Evolutionary conservation across 495 filamentous ascomycete genomes (phyloP), one percentile per base, ranked within the genome.

Genomic region (Mytilinidion resinicola): DNA sequence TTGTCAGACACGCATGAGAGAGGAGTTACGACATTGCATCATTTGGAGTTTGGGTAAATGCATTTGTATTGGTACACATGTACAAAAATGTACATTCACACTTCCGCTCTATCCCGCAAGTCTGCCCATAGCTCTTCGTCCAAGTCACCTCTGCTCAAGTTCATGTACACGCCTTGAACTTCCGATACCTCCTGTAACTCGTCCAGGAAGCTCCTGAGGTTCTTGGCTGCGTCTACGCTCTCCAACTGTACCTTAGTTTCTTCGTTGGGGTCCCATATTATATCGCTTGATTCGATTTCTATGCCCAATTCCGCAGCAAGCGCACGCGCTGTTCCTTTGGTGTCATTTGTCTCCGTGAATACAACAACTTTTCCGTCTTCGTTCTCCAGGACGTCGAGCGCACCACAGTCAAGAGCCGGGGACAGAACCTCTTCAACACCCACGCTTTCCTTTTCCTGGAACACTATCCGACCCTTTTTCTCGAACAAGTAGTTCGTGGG

Each of bases 401-500:
- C 90, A 12, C 90, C 91, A 17, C 85, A 85, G 57, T 99, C 91
- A 41, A 97, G 82, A 7, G 87, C 90, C 37, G 85, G 79, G 61
- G 96, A 93, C 61, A 97, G 73, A 41, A 89, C 80, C 20, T 87
- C 80, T 55, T 96, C 91, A n/a, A 83, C 74, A 30, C 77, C 78
- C 34, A 85, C 43, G 1, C 73, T 79, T 4, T 84, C 80, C 60
- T 79, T 77, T 57, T 79, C 80, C 63, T 86, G 83, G 56, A 95
- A 85, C 3, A 82, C 73, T 17, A 91, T 76, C 50, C 80, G 78
- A 5, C 95, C 89, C 46, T 83, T 82, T 67, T 85, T 88, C 51
- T 87, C 78, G 67, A 99, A 99, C 51, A 96, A 74, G 70, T 92
- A 96, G 9, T 78, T 83, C 36, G 87, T 88, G 1, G 91, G 82